Conservation (phyloP, 345 rosid genomes). For the Passiflora organensis region DNA sequence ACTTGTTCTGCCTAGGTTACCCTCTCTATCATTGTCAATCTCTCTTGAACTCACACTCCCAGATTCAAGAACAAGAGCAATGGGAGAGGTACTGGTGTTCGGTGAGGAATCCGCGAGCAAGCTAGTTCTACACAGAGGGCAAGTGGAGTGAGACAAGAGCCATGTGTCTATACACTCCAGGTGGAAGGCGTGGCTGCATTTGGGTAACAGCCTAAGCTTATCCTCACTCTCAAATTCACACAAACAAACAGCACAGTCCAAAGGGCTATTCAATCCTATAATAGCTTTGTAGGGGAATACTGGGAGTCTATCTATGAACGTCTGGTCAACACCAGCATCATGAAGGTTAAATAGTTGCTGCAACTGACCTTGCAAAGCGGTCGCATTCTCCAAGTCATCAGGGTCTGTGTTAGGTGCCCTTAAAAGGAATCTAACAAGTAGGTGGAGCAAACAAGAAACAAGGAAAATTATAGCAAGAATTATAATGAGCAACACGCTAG, state of each 20-base stretch:
- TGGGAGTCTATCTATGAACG: constrained; percentile 91
- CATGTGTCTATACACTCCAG: constrained; percentile 97
- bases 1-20: constrained; percentile 28
- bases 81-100: constrained; percentile 42
- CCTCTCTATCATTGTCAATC: constrained; percentile 45
- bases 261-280: constrained; percentile 67
- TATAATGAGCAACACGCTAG: constrained; percentile 66
- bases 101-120: constrained; percentile 66
- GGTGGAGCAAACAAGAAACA: constrained; percentile 86
- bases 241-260: constrained; percentile 97
- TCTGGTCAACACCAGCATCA: constrained; percentile 94
- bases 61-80: constrained; percentile 83
- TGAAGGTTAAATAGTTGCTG: constrained; percentile 95
- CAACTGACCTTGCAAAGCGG: constrained; percentile 92
- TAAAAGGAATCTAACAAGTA: constrained; percentile 63
- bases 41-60: constrained; percentile 84
- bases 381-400: constrained; percentile 57
- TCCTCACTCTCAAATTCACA: constrained; percentile 89
- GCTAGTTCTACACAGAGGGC: constrained; percentile 87
- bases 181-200: constrained; percentile 98
- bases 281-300: constrained; percentile 79
- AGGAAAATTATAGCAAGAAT: constrained; percentile 88
- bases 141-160: constrained; percentile 97
- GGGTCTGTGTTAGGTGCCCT: constrained; percentile 60
- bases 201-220: constrained; percentile 87